Evolutionary conservation across 495 filamentous ascomycete genomes (phyloP).

Genomic region (Astrocystis sublimbata): DNA sequence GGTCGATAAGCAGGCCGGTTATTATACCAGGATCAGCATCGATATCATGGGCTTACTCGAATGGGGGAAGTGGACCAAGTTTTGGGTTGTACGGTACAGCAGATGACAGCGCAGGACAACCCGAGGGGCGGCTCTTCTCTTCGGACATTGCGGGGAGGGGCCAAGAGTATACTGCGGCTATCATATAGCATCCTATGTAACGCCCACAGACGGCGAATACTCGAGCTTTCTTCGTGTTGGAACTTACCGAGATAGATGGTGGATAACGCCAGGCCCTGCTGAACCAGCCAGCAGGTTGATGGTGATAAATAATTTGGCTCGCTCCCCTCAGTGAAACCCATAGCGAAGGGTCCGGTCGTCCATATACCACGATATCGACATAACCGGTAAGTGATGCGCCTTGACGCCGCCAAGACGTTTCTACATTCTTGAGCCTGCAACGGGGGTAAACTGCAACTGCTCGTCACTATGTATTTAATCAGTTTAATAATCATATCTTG

Average conservation of each 20-base stretch:
- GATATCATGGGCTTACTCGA: constrained; percentile 9
- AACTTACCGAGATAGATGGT: neutral
- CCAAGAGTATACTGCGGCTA: neutral
- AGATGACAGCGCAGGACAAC: neutral
- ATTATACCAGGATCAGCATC: constrained; percentile 11
- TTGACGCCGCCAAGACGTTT: constrained; percentile 8
- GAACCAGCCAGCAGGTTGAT: neutral
- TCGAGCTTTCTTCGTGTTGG: neutral
- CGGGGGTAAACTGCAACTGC: neutral
- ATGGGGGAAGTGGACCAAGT: neutral
- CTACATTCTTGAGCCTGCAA: neutral
- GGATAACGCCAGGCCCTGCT: neutral
- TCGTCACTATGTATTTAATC: too few species aligned
- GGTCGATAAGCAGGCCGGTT: neutral
- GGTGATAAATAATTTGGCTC: neutral
- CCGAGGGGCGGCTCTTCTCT: constrained; percentile 7
- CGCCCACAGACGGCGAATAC: neutral
- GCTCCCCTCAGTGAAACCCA: neutral
- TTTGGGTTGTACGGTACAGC: constrained; percentile 1
- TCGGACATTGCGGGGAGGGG: neutral
- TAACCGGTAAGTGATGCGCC: constrained; percentile 1
- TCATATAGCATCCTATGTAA: neutral
- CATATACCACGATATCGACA: constrained; percentile 1
- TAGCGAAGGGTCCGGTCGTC: neutral
- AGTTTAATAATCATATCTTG: neutral